Conservation (phyloP, 2,329 filamentous ascomycete species). For the Xylariaceae sp. region DNA sequence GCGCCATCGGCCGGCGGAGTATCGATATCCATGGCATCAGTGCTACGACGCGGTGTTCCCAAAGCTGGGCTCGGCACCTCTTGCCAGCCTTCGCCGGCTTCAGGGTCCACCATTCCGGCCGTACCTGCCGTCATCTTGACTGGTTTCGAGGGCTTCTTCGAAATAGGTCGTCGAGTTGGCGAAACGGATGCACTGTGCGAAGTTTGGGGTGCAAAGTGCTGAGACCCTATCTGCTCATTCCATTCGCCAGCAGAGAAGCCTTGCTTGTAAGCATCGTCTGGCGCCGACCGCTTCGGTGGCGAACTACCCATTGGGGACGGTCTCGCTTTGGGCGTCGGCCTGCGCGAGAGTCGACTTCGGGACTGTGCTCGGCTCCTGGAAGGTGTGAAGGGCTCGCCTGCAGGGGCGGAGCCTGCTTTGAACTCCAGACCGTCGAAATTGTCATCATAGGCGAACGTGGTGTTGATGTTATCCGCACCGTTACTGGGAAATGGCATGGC, state of each 20-base stretch:
- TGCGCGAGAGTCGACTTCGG: constrained; percentile 32
- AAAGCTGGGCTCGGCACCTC: constrained; percentile 12
- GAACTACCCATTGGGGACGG: constrained; percentile 14
- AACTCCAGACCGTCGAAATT: constrained; percentile 40
- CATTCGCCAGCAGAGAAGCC: constrained; percentile 47
- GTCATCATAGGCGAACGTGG: constrained; percentile 48
- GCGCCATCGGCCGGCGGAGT: constrained; percentile 32
- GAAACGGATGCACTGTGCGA: constrained; percentile 32
- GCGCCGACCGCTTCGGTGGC: constrained; percentile 13
- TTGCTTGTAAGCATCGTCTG: constrained; percentile 16
- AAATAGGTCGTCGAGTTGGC: constrained; percentile 40
- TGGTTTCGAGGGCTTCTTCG: constrained; percentile 51
- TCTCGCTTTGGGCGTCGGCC: constrained; percentile 26
- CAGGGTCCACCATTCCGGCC: constrained; percentile 38
- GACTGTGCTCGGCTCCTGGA: constrained; percentile 32
- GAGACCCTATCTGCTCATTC: constrained; percentile 45
- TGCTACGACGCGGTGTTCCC: constrained; percentile 15
- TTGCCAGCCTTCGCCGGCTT: constrained; percentile 33
- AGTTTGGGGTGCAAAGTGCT: constrained; percentile 45
- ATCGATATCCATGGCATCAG: constrained; percentile 59
- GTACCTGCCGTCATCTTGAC: constrained; percentile 42
- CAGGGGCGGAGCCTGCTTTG: constrained; percentile 36
- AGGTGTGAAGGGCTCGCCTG: constrained; percentile 20
- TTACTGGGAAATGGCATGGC: constrained; percentile 20
- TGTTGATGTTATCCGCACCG: constrained; percentile 52